phyloP scores from a whole-genome alignment of 768 basidiomycete genomes.

The Suillus brevipes region DNA sequence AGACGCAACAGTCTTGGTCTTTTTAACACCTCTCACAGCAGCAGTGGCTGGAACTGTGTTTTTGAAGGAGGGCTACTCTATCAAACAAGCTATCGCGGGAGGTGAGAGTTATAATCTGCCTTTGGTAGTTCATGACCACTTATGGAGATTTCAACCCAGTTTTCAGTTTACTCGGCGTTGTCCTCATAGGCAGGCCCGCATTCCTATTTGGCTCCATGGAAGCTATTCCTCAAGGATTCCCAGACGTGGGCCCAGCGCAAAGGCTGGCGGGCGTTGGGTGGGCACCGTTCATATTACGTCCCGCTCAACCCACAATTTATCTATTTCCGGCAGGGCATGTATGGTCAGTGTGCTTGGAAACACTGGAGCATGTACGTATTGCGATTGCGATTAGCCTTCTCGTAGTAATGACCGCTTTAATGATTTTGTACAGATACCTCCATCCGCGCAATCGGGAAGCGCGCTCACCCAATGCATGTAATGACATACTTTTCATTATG shows the following conservation, averaged over 20 bases:
- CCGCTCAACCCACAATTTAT: neutral
- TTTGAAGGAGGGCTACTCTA: conserved; percentile 59
- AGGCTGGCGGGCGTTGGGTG: conserved; percentile 64
- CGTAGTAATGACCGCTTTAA: neutral
- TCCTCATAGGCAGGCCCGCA: conserved; percentile 78
- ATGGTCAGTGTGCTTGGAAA: conserved; percentile 59
- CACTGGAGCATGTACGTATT: conserved; percentile 65
- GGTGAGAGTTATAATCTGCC: conserved; percentile 27
- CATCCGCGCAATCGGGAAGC: conserved; percentile 70
- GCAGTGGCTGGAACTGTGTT: conserved; percentile 62
- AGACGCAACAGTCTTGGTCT: conserved; percentile 76
- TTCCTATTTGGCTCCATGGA: conserved; percentile 60
- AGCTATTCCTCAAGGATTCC: conserved; percentile 6
- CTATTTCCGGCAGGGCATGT: conserved; percentile 38
- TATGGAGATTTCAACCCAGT: conserved; percentile 35
- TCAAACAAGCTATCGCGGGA: conserved; percentile 56
- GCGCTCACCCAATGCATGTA: conserved; percentile 74
- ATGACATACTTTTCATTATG: conserved; percentile 65
- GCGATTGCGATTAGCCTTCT: no score
- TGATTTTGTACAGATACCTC: conserved; percentile 38
- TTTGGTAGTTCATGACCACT: neutral
- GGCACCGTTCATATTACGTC: neutral
- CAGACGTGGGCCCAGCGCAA: conserved; percentile 29
- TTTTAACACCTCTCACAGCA: conserved; percentile 68
- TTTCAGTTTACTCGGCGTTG: conserved; percentile 69